Evolutionary conservation across 306 rosid genomes (phyloP).

Genomic region (Rubus idaeus): DNA sequence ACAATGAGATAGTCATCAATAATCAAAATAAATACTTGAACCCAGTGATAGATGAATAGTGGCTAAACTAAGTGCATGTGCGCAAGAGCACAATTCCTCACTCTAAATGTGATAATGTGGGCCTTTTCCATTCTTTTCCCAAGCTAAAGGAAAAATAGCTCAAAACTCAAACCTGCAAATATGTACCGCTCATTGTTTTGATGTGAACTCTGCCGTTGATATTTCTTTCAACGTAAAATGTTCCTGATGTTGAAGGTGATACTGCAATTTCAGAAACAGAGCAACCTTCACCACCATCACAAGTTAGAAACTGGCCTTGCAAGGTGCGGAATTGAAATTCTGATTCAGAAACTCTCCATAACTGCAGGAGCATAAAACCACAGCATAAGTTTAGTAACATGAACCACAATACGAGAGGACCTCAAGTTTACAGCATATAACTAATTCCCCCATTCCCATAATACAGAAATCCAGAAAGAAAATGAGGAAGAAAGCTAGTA

Average conservation of each 20-base stretch:
- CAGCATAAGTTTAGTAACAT: neutral
- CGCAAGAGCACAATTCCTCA: neutral
- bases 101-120: neutral
- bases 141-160: conserved; percentile 13
- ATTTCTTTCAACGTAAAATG: conserved; percentile 57
- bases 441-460: neutral
- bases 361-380: conserved; percentile 41
- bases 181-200: conserved; percentile 50
- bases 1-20: neutral
- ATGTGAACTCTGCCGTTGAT: conserved; percentile 60
- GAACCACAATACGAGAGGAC: neutral
- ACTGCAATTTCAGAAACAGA: conserved; percentile 60
- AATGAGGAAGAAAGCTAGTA: neutral
- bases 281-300: conserved; percentile 58
- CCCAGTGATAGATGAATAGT: neutral
- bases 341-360: conserved; percentile 76
- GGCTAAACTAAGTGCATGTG: neutral
- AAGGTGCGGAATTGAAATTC: conserved; percentile 67
- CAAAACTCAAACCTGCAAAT: conserved; percentile 62
- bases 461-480: conserved; percentile 1
- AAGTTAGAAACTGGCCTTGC: conserved; percentile 72
- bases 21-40: neutral
- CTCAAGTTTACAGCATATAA: neutral
- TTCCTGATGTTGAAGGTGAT: conserved; percentile 53
- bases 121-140: conserved; percentile 5